These are phyloP conservation scores for Paramyrothecium roridum DNA, from an alignment of 2,329 filamentous ascomycete genomes.

Conservation along the genomic window DNA sequence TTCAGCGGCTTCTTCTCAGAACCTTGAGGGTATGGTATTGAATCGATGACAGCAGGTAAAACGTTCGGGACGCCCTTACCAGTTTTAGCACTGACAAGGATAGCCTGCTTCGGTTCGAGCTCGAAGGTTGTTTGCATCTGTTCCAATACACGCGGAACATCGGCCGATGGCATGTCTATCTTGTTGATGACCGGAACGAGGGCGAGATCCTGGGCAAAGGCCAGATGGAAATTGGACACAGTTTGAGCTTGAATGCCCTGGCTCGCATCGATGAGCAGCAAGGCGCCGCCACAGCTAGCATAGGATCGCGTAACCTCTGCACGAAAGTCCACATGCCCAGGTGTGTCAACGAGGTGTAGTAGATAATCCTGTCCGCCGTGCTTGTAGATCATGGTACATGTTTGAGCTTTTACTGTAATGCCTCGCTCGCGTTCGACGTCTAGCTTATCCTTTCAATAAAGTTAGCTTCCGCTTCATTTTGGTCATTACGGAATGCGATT, in stretches of 20 bases:
- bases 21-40: slow-evolving; percentile 77
- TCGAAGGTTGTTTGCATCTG: slow-evolving; percentile 89
- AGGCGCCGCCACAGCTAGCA: slow-evolving; percentile 88
- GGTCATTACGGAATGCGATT: too few species aligned
- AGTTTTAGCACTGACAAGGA: slow-evolving; percentile 84
- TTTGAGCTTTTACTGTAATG: slow-evolving; percentile 98
- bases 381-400: slow-evolving; percentile 95
- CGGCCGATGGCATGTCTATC: slow-evolving; percentile 86
- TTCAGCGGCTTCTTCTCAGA: slow-evolving; percentile 70
- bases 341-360: slow-evolving; percentile 92
- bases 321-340: slow-evolving; percentile 95
- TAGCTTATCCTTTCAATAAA: slow-evolving; percentile 66
- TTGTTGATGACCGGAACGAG: slow-evolving; percentile 96
- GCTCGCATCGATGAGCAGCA: slow-evolving; percentile 91
- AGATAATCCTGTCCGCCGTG: slow-evolving; percentile 85
- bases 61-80: slow-evolving; percentile 83
- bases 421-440: slow-evolving; percentile 95
- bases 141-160: slow-evolving; percentile 78
- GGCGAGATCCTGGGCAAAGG: slow-evolving; percentile 84
- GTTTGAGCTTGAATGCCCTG: slow-evolving; percentile 98
- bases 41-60: slow-evolving; percentile 79
- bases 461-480: neutral
- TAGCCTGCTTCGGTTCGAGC: slow-evolving; percentile 70
- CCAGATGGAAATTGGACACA: slow-evolving; percentile 96
- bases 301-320: slow-evolving; percentile 96